phyloP scores from a whole-genome alignment of 805 yeast species.

The Starmerella bombicola region DNA sequence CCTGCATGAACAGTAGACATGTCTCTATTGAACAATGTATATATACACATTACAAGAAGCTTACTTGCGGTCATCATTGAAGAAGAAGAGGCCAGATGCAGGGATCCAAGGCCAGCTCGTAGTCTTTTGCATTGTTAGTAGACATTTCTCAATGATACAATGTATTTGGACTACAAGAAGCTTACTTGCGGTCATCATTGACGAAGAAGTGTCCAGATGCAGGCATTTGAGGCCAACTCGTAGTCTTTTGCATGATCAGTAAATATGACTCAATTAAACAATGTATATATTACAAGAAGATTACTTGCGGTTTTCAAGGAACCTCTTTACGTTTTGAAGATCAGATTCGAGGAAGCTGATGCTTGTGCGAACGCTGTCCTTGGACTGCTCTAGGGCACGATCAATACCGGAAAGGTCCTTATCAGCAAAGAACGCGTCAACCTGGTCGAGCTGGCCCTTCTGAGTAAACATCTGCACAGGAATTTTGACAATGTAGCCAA shows the following conservation, averaged over 20 bases:
- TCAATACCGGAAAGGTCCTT: constrained; percentile 46
- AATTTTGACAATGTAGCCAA: constrained; percentile 58
- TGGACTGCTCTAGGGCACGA: constrained; percentile 42
- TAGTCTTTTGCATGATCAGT: background rate
- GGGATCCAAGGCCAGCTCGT: constrained; percentile 1
- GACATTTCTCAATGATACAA: background rate
- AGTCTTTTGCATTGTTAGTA: background rate
- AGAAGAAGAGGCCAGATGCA: constrained; percentile 6
- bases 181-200: background rate
- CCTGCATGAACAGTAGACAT: background rate
- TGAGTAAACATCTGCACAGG: constrained; percentile 52
- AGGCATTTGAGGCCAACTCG: constrained; percentile 1
- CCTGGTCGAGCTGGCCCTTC: constrained; percentile 41
- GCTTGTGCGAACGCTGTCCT: constrained; percentile 43
- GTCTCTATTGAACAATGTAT: background rate
- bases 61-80: background rate
- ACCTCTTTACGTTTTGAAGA: constrained; percentile 1
- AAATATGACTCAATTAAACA: background rate
- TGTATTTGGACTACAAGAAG: background rate
- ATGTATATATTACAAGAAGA: background rate
- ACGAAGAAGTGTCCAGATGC: constrained; percentile 6
- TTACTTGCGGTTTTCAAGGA: background rate
- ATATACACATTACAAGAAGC: background rate
- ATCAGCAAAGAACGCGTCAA: constrained; percentile 36
- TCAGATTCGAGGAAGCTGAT: constrained; percentile 38